These are phyloP conservation scores for Xanthoconium stramineum DNA, from an alignment of 768 basidiomycete species.

Conservation along the genomic window DNA sequence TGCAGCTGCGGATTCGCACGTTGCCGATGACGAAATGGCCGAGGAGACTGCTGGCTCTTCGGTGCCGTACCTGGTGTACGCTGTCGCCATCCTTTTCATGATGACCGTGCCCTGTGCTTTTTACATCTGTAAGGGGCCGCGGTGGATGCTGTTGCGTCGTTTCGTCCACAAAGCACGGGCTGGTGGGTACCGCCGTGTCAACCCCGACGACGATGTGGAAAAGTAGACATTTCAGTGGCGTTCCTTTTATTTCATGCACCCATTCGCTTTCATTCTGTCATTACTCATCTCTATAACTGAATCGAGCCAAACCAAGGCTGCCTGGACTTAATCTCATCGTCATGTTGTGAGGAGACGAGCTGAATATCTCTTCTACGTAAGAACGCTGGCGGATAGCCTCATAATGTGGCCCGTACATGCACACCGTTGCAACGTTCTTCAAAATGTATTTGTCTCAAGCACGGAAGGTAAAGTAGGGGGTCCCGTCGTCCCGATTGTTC, in stretches of 20 bases:
- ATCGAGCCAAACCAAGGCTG: no score
- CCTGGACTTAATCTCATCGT: no score
- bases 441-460: no score
- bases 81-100: slow-evolving; percentile 33
- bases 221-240: slow-evolving; percentile 31
- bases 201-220: slow-evolving; percentile 48
- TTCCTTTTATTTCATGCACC: neutral
- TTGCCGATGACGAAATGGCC: neutral
- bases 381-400: no score
- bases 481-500: no score
- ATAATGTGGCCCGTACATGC: no score
- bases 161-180: slow-evolving; percentile 36
- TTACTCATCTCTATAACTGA: neutral
- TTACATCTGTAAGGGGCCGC: slow-evolving; percentile 47
- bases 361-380: no score
- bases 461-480: no score
- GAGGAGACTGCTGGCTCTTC: slow-evolving; percentile 4
- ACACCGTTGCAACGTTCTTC: no score
- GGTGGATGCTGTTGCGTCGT: slow-evolving; percentile 32
- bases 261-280: neutral
- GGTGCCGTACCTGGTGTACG: slow-evolving; percentile 17
- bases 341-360: no score
- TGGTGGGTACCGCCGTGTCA: slow-evolving; percentile 44
- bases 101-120: slow-evolving; percentile 43
- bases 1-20: neutral